A percentile compares a stretch with the other conserved stretches of the same genome.
Evolutionary conservation across 805 yeast genomes (phyloP).

Genomic region (Ogataea chonburiensis): DNA sequence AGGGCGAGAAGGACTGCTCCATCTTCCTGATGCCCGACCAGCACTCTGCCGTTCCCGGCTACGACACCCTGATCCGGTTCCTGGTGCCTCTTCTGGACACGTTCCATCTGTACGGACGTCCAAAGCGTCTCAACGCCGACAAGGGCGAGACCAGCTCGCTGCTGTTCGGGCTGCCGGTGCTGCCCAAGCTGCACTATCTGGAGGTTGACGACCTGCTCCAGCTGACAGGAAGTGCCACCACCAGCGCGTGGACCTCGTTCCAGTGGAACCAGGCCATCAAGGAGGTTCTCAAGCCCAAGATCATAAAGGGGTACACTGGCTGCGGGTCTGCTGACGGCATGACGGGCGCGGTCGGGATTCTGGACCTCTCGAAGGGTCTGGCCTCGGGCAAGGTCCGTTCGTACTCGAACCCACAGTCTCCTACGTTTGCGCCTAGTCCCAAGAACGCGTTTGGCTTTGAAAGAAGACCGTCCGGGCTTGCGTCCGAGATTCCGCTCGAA

Average conservation of each 20-base stretch:
- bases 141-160: slow-evolving; percentile 63
- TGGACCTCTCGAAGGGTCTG: slow-evolving; percentile 26
- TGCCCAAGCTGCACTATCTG: slow-evolving; percentile 73
- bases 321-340: slow-evolving; percentile 70
- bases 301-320: slow-evolving; percentile 65
- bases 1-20: slow-evolving; percentile 52
- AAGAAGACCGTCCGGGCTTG: slow-evolving; percentile 10
- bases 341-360: slow-evolving; percentile 48
- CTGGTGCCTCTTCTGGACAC: slow-evolving; percentile 74
- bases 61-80: slow-evolving; percentile 81
- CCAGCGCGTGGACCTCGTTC: slow-evolving; percentile 49
- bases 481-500: slow-evolving; percentile 1
- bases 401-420: slow-evolving; percentile 36
- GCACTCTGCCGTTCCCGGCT: slow-evolving; percentile 80
- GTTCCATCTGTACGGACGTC: slow-evolving; percentile 80
- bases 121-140: slow-evolving; percentile 70
- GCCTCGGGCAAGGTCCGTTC: slow-evolving; percentile 27
- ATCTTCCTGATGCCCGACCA: slow-evolving; percentile 81
- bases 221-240: slow-evolving; percentile 35
- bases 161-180: slow-evolving; percentile 78
- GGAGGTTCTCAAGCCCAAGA: slow-evolving; percentile 51
- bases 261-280: slow-evolving; percentile 62
- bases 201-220: slow-evolving; percentile 58
- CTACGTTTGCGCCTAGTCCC: slow-evolving; percentile 38
- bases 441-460: slow-evolving; percentile 18